These are phyloP conservation scores for Xylaria palmicola DNA, from an alignment of 495 filamentous ascomycete genomes.

Conservation along the genomic window DNA sequence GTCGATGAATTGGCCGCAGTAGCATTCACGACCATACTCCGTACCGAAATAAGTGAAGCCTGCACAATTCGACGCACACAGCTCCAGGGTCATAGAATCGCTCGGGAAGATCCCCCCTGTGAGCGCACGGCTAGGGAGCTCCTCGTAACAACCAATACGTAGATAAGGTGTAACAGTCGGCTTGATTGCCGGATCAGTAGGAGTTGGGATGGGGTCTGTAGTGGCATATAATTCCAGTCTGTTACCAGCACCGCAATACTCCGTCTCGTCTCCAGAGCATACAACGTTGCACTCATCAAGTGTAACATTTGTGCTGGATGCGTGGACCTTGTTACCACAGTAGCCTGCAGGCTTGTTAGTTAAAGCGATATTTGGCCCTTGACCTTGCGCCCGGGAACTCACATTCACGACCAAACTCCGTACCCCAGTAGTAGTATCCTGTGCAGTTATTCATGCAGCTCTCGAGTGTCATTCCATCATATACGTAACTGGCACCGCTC, in stretches of 20 bases:
- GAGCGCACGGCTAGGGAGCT: slow-evolving; percentile 42
- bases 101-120: slow-evolving; percentile 29
- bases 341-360: slow-evolving; percentile 34
- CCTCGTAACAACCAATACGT: slow-evolving; percentile 46
- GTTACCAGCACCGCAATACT: slow-evolving; percentile 48
- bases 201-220: slow-evolving; percentile 31
- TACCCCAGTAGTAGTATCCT: slow-evolving; percentile 46
- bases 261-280: slow-evolving; percentile 44
- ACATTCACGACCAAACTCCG: slow-evolving; percentile 53
- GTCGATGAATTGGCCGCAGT: slow-evolving; percentile 38
- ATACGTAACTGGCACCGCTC: slow-evolving; percentile 35
- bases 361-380: neutral
- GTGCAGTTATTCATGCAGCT: slow-evolving; percentile 47
- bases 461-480: slow-evolving; percentile 52
- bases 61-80: slow-evolving; percentile 30
- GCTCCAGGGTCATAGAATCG: slow-evolving; percentile 36
- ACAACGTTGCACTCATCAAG: slow-evolving; percentile 49
- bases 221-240: slow-evolving; percentile 47
- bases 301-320: slow-evolving; percentile 38
- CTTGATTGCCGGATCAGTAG: slow-evolving; percentile 32
- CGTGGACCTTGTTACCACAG: slow-evolving; percentile 47
- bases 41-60: slow-evolving; percentile 35
- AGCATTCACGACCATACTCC: slow-evolving; percentile 40
- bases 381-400: slow-evolving; percentile 19
- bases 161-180: slow-evolving; percentile 35